Conservation (phyloP, 352 stramenopile genomes). For the Vaucheria bursata region DNA sequence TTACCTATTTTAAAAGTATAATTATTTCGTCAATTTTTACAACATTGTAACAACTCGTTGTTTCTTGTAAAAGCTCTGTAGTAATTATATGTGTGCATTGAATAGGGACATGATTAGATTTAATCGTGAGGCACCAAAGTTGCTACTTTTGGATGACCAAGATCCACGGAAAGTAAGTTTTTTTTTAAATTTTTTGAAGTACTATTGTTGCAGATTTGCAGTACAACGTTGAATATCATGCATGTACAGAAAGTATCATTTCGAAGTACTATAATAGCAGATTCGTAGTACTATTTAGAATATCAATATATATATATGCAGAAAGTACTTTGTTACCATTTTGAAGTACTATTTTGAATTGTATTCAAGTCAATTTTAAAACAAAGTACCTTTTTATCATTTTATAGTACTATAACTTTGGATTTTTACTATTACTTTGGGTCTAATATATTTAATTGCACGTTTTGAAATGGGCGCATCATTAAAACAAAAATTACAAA, state of each 20-base stretch:
- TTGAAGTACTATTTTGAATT: too few species aligned
- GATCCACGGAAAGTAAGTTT: constrained; percentile 38
- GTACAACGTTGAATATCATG: neutral
- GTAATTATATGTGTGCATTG: too few species aligned
- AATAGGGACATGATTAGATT: constrained; percentile 58
- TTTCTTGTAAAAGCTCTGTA: too few species aligned
- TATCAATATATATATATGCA: constrained; percentile 5
- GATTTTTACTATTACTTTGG: too few species aligned
- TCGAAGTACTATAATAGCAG: neutral
- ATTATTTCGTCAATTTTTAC: too few species aligned
- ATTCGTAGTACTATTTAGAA: neutral
- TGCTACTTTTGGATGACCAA: constrained; percentile 55
- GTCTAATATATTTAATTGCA: too few species aligned
- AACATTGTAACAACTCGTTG: too few species aligned
- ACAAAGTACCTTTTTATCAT: too few species aligned
- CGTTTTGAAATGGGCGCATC: too few species aligned
- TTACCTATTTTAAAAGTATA: neutral
- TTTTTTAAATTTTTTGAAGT: constrained; percentile 1
- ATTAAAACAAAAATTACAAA: too few species aligned
- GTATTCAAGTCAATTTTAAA: too few species aligned
- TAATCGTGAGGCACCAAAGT: constrained; percentile 54
- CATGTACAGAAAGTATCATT: neutral
- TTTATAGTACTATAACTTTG: too few species aligned
- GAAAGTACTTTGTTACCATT: neutral
- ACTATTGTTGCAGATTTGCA: neutral